Evolutionary conservation across 2,329 filamentous ascomycete species (phyloP).

Genomic region (Colletotrichum karsti): DNA sequence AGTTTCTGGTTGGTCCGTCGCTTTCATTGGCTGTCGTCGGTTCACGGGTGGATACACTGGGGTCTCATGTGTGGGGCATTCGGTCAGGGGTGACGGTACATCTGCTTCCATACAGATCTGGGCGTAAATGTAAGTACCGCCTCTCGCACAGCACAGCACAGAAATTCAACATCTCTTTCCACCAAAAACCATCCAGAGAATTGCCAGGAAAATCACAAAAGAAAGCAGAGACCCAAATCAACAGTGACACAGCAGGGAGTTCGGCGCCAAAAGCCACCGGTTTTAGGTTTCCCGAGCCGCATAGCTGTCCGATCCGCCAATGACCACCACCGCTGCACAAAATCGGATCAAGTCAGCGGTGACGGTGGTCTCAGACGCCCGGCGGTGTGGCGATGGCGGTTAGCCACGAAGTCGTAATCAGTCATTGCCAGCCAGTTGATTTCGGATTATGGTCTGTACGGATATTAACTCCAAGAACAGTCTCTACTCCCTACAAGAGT

Average conservation of each 20-base stretch:
- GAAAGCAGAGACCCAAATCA: not conserved
- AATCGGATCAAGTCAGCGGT: not conserved
- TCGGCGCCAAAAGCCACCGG: constrained; percentile 11
- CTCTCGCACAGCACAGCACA: too few species aligned
- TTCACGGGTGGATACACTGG: not conserved
- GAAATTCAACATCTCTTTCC: not conserved
- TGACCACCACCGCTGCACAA: not conserved
- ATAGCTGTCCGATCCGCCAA: not conserved
- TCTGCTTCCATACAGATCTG: not conserved
- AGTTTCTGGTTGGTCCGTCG: not conserved
- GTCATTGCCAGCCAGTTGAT: too few species aligned
- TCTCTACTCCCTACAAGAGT: not conserved
- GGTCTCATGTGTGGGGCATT: not conserved
- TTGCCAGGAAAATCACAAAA: not conserved
- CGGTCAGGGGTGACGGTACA: not conserved
- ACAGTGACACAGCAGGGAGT: not conserved
- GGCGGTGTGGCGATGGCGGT: not conserved
- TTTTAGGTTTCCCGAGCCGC: constrained; percentile 15
- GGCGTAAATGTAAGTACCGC: not conserved
- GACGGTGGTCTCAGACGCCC: too few species aligned
- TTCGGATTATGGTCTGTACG: too few species aligned
- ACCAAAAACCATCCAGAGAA: not conserved
- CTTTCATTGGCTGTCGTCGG: constrained; percentile 7
- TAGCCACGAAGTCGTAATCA: not conserved
- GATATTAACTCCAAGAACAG: too few species aligned